Evolutionary conservation across 768 basidiomycete species (phyloP).

Genomic region (Mrakia gelida): DNA sequence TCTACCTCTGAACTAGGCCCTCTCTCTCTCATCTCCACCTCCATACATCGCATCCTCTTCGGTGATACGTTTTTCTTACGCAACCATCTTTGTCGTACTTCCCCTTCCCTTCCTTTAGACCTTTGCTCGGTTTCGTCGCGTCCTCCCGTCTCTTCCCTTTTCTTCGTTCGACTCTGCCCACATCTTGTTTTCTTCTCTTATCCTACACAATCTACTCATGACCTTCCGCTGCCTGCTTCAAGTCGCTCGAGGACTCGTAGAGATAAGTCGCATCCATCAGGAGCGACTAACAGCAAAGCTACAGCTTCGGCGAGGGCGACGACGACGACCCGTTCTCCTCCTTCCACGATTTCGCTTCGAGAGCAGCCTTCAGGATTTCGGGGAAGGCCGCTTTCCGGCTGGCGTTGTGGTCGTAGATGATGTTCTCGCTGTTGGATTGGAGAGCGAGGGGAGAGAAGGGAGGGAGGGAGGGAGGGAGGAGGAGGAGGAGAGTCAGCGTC

Average conservation of each 20-base stretch:
- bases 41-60: too few species aligned
- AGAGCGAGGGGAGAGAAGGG: background rate
- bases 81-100: too few species aligned
- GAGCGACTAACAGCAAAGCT: background rate
- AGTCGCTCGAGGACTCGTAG: background rate
- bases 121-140: background rate
- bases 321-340: background rate
- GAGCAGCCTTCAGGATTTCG: background rate
- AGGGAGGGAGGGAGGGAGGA: background rate
- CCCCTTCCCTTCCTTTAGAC: background rate
- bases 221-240: background rate
- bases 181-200: too few species aligned
- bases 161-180: background rate
- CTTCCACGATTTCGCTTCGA: background rate
- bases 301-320: background rate
- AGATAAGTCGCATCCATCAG: background rate
- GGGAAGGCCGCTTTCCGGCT: constrained; percentile 7
- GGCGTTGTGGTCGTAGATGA: constrained; percentile 27
- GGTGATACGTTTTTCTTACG: too few species aligned
- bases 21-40: too few species aligned
- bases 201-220: too few species aligned
- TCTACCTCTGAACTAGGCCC: too few species aligned
- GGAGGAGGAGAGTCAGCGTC: too few species aligned
- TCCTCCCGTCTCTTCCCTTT: background rate
- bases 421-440: background rate